Evolutionary conservation across 2,329 filamentous ascomycete genomes (phyloP), one percentile per base, ranked within the genome.

Genomic region (Thermothelomyces thermophilus): DNA sequence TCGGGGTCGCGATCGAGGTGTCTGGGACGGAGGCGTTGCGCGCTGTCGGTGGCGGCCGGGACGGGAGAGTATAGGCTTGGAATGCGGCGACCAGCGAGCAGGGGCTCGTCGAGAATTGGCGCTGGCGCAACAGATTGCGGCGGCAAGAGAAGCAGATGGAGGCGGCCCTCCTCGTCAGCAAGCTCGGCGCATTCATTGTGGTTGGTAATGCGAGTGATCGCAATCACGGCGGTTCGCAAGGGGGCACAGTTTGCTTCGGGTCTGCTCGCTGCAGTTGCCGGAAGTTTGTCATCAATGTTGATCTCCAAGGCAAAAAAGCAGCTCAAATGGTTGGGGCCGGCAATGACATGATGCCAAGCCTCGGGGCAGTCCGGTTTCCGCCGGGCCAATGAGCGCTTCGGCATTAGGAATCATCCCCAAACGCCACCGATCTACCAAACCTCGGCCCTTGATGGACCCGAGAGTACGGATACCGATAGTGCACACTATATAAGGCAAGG

Each of bases 11-110:
- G 16, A 76, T 73, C 13, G 76, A 72, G 16, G 71, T 72, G 57
- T 75, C 72, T 43, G 70, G 67, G 19, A 72, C 66, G 41, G 68
- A 67, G 51, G 71, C 69, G 59, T 68, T 71, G 50, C 70, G 67
- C 14, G 71, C 66, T 37, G 70, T 62, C 14, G 73, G 60, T 14
- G 67, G 63, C 39, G 56, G 64, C 40, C 67, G 70, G 3, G 73
- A 61, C 43, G 68, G 72, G 30, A 79, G 68, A 14, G 73, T 66
- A 56, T 80, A 79, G 44, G 75, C 70, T 56, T 79, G 76, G 64
- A 77, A 80, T 47, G 72, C 65, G 53, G 64, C 54, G 46, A 56
- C 54, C 49, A 53, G 39, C 20, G 60, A 52, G 3, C 50, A 37
- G 9, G 57, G 57, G 59, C 66, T 59, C 1, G 66, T 63, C 51